Conservation (phyloP, 2,329 filamentous ascomycete species). For the Penicillium hordei region DNA sequence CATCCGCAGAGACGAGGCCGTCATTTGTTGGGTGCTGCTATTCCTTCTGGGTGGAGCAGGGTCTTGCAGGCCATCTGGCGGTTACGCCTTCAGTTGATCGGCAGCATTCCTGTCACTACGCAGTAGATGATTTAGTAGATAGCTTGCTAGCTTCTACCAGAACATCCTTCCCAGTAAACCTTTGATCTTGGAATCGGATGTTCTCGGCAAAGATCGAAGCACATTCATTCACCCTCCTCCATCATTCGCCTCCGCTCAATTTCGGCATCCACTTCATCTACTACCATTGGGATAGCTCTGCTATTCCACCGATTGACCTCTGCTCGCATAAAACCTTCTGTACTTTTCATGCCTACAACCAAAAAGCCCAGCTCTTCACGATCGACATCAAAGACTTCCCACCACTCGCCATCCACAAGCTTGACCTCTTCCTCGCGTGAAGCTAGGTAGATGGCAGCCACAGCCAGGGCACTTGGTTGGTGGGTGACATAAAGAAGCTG, state of each 20-base stretch:
- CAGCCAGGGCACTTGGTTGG: constrained; percentile 80
- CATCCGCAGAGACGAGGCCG: not conserved
- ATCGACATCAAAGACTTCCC: constrained; percentile 97
- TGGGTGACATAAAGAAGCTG: constrained; percentile 90
- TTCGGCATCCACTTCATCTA: constrained; percentile 60
- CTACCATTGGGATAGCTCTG: constrained; percentile 57
- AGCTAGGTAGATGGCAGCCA: constrained; percentile 87
- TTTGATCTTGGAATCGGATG: not conserved
- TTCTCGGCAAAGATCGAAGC: not conserved
- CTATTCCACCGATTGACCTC: constrained; percentile 59
- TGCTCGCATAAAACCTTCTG: constrained; percentile 66
- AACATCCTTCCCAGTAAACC: not conserved
- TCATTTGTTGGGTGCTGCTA: not conserved
- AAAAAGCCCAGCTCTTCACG: constrained; percentile 91
- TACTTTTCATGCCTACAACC: constrained; percentile 78
- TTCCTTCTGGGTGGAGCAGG: not conserved
- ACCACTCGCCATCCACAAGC: constrained; percentile 85
- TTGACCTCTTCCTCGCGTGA: constrained; percentile 73
- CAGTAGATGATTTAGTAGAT: not conserved
- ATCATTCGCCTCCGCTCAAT: constrained; percentile 53
- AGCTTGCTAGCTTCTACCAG: not conserved
- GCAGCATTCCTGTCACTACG: not conserved
- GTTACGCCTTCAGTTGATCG: not conserved
- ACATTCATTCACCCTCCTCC: constrained; percentile 41
- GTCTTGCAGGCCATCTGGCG: not conserved